These are phyloP conservation scores for Tetrapisispora arboricola DNA, from an alignment of 805 yeast genomes.

Conservation along the genomic window DNA sequence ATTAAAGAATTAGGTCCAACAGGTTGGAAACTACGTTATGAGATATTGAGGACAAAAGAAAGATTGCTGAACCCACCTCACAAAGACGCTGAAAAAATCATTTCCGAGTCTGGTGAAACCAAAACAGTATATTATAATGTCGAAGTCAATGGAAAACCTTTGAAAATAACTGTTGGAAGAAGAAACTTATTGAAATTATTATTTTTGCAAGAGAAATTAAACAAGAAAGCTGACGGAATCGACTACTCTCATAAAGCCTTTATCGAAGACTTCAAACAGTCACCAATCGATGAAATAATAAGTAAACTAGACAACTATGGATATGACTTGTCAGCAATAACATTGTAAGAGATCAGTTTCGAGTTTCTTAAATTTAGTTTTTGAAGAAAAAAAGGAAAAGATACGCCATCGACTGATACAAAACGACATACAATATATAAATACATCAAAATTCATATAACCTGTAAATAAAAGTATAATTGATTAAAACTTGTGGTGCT, in stretches of 20 bases:
- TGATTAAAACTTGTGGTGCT: too few species aligned
- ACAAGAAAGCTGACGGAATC: slow-evolving; percentile 35
- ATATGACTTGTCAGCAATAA: slow-evolving; percentile 24
- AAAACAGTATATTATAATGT: slow-evolving; percentile 43
- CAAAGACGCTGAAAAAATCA: slow-evolving; percentile 28
- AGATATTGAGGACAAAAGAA: slow-evolving; percentile 43
- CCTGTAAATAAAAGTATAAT: slow-evolving; percentile 1
- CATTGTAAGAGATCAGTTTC: neutral
- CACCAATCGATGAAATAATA: slow-evolving; percentile 12
- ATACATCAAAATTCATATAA: neutral
- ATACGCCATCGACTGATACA: too few species aligned
- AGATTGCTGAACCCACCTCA: slow-evolving; percentile 32
- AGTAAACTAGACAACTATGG: slow-evolving; percentile 17
- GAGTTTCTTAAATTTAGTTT: too few species aligned
- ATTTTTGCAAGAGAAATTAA: slow-evolving; percentile 40
- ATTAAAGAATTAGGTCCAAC: slow-evolving; percentile 83
- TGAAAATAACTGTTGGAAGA: slow-evolving; percentile 51
- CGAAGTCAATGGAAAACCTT: slow-evolving; percentile 31
- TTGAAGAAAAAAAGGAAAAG: too few species aligned
- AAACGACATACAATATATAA: too few species aligned
- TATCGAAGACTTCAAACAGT: slow-evolving; percentile 33
- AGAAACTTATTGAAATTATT: slow-evolving; percentile 48
- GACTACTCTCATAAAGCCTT: slow-evolving; percentile 40
- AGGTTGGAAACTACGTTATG: slow-evolving; percentile 85
- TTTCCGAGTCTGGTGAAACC: slow-evolving; percentile 24